Conservation (phyloP, 2,329 filamentous ascomycete genomes). For the Alternaria solani region DNA sequence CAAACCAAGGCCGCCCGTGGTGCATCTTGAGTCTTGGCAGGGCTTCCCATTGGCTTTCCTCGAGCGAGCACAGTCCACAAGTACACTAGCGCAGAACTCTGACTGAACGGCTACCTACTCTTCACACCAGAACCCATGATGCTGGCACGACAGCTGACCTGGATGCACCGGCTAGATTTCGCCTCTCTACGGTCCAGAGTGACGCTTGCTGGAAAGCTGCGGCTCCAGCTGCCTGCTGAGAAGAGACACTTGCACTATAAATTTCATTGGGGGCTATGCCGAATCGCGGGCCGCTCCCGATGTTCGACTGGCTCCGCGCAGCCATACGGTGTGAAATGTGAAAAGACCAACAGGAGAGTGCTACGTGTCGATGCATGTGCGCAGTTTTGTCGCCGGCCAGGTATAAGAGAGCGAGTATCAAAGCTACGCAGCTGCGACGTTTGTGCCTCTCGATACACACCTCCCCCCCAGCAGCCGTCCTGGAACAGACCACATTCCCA, state of each 20-base stretch:
- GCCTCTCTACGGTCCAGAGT: neutral
- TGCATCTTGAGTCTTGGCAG: conserved; percentile 3
- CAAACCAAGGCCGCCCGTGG: neutral
- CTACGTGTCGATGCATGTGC: conserved; percentile 27
- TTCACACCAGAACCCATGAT: conserved; percentile 6
- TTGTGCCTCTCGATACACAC: conserved; percentile 12
- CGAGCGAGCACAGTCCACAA: conserved; percentile 12
- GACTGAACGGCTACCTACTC: conserved; percentile 13
- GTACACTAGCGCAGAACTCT: conserved; percentile 15
- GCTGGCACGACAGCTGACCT: conserved; percentile 12
- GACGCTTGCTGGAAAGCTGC: neutral
- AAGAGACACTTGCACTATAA: conserved; percentile 1
- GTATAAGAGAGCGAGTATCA: conserved; percentile 8
- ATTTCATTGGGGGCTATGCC: conserved; percentile 17
- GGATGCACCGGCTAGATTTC: conserved; percentile 2
- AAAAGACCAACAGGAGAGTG: conserved; percentile 14
- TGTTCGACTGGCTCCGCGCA: conserved; percentile 13
- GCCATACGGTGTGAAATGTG: conserved; percentile 15
- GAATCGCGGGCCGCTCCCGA: conserved; percentile 18
- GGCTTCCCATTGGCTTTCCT: neutral
- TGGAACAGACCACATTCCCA: conserved; percentile 11
- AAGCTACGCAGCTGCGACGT: conserved; percentile 13
- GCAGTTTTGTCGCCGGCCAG: conserved; percentile 3
- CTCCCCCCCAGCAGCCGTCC: conserved; percentile 8
- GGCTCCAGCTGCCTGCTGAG: neutral